Evolutionary conservation across 768 basidiomycete genomes (phyloP), one percentile per base, ranked within the genome.

Genomic region (Russula foetens): DNA sequence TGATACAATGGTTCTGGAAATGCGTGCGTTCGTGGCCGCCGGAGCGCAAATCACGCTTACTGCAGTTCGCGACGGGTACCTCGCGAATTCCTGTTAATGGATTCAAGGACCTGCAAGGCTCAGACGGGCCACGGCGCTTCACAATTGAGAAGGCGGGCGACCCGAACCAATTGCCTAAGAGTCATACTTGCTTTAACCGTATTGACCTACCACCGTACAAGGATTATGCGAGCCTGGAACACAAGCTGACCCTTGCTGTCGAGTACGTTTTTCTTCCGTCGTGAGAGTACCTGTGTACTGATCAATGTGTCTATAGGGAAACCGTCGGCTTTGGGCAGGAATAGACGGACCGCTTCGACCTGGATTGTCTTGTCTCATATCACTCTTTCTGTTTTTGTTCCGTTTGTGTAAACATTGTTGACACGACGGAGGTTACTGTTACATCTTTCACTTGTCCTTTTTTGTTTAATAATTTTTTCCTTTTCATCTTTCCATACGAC

Each of bases 1-100:
- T 95, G 50, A 95, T 99, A 58, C 93, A 98, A 70, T 99, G 97
- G 97, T 99, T 99, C 87, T 99, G 97, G 97, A 93, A 98, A 76
- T 94, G 92, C 68, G 92, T 99, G 47, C 88, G 92, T 66, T 85
- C 88, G 67, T 99, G 97, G 97, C 96, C 97, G 12, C 86, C 96
- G 0, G 97, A 99, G 77, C 88, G 95, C 74, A 99, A 99, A 77
- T 94, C 92, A 15, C 90, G 96, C 33, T 75, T 98, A 53, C 77
- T 98, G 56, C 96, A 98, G 73, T 99, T 99, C 71, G 93, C 95
- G 7, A 98, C 95, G 23, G 95, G 95, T 23, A 98, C 95, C 12
- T 95, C 92, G 14, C 88, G 96, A 64, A 95, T 97, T 64, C 96
- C 96, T 15, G 96, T 97, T 74, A 97, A 96, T 69, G 97, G 97